A percentile compares a stretch with the other conserved stretches of the same genome.
Conservation (phyloP, 1,284 basidiomycete genomes). For the Rhodotorula sp. region DNA sequence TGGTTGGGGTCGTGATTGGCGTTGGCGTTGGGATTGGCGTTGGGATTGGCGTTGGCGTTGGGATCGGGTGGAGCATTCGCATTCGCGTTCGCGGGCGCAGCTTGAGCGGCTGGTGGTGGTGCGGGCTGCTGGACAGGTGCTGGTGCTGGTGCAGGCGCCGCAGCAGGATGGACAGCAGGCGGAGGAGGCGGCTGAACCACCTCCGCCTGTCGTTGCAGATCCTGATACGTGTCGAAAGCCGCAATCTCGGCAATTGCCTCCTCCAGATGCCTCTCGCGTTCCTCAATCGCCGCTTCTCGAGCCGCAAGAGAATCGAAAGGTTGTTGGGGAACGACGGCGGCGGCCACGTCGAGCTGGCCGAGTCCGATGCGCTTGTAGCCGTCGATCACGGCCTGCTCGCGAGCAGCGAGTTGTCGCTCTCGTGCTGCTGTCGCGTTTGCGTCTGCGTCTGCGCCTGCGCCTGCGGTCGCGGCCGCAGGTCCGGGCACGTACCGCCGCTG, state of each 20-base stretch:
- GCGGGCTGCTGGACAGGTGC: neutral
- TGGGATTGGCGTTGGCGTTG: no score
- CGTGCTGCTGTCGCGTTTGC: neutral
- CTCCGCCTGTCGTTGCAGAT: no score
- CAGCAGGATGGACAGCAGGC: neutral
- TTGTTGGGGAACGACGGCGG: neutral
- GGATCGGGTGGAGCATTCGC: neutral
- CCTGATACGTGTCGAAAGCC: no score
- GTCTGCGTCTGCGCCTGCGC: no score
- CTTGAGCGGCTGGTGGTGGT: neutral
- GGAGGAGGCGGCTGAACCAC: neutral
- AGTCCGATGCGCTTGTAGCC: neutral
- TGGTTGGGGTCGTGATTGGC: neutral
- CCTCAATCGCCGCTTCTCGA: no score
- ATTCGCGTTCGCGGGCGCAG: neutral
- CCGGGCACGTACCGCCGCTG: neutral
- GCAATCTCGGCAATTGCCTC: no score
- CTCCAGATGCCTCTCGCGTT: no score
- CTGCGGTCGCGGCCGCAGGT: no score
- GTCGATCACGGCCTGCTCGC: neutral
- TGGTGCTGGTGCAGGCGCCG: neutral
- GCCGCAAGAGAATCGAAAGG: neutral
- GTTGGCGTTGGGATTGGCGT: neutral
- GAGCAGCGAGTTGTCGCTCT: neutral
- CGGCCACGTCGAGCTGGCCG: neutral